phyloP scores from a whole-genome alignment of 2,329 filamentous ascomycete species.

The Alternaria viburni region DNA sequence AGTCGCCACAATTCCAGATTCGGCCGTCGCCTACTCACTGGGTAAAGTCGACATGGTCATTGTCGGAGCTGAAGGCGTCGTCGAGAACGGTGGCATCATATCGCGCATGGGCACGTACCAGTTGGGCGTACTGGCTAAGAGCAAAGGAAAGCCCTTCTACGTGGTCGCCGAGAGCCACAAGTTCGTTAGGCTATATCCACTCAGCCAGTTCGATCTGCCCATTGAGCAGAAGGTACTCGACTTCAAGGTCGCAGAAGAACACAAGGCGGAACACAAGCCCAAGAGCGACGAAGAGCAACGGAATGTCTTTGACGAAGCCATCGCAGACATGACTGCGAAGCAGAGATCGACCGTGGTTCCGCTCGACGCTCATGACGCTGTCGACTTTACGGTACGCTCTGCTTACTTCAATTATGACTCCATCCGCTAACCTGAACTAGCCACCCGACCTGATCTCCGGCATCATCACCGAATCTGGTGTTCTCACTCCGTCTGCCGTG shows the following conservation, averaged over 20 bases:
- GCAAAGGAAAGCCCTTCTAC: conserved; percentile 78
- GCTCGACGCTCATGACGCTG: conserved; percentile 55
- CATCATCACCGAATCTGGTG: conserved; percentile 77
- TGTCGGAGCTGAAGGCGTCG: conserved; percentile 79
- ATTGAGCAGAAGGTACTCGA: conserved; percentile 79
- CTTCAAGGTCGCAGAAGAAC: conserved; percentile 65
- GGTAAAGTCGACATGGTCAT: conserved; percentile 73
- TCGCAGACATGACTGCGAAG: conserved; percentile 39
- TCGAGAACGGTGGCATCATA: conserved; percentile 92
- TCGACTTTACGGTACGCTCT: conserved; percentile 71
- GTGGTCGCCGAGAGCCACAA: conserved; percentile 96
- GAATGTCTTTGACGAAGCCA: conserved; percentile 53
- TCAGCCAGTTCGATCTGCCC: conserved; percentile 80
- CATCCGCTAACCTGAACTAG: conserved; percentile 44
- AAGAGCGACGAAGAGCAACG: conserved; percentile 34
- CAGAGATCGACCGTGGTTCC: conserved; percentile 24
- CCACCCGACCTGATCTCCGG: conserved; percentile 73
- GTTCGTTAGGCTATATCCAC: conserved; percentile 85
- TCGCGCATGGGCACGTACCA: conserved; percentile 86
- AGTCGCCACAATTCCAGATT: conserved; percentile 80
- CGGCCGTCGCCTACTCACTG: conserved; percentile 80
- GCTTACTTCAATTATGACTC: not conserved
- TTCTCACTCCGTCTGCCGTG: conserved; percentile 72
- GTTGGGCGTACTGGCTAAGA: conserved; percentile 80
- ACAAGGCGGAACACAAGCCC: conserved; percentile 8